A percentile compares a stretch with the other conserved stretches of the same genome.
Evolutionary conservation across 306 rosid genomes (phyloP).

Genomic region (Pyrus betulifolia): DNA sequence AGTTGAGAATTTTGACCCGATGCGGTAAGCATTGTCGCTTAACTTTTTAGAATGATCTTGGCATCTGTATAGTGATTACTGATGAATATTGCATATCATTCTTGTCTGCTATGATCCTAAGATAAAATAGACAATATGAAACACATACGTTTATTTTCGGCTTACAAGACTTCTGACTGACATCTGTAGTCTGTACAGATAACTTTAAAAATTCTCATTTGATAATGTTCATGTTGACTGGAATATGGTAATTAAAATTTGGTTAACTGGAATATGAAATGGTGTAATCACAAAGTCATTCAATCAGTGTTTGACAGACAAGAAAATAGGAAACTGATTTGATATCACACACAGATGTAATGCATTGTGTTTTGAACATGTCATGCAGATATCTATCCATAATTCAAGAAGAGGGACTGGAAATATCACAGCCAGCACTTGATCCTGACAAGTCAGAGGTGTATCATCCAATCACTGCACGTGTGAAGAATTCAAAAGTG

Average conservation of each 20-base stretch:
- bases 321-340: not conserved
- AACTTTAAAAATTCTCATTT: not conserved
- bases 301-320: not conserved
- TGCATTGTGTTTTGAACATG: constrained; percentile 5
- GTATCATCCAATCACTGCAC: constrained; percentile 77
- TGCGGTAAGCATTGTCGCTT: constrained; percentile 32
- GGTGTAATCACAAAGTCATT: not conserved
- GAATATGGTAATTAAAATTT: not conserved
- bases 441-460: constrained; percentile 77
- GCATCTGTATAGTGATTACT: not conserved
- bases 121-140: not conserved
- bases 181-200: not conserved
- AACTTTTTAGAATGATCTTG: not conserved
- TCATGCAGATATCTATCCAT: constrained; percentile 66
- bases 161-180: not conserved
- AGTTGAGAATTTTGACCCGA: constrained; percentile 71
- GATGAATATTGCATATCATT: not conserved
- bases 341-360: not conserved
- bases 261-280: not conserved
- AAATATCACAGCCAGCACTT: constrained; percentile 96
- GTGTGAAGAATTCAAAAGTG: constrained; percentile 50
- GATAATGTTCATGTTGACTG: too few species aligned
- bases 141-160: not conserved
- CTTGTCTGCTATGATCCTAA: not conserved
- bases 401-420: constrained; percentile 73